Evolutionary conservation across 768 basidiomycete species (phyloP).

Genomic region (Suillus lakei): DNA sequence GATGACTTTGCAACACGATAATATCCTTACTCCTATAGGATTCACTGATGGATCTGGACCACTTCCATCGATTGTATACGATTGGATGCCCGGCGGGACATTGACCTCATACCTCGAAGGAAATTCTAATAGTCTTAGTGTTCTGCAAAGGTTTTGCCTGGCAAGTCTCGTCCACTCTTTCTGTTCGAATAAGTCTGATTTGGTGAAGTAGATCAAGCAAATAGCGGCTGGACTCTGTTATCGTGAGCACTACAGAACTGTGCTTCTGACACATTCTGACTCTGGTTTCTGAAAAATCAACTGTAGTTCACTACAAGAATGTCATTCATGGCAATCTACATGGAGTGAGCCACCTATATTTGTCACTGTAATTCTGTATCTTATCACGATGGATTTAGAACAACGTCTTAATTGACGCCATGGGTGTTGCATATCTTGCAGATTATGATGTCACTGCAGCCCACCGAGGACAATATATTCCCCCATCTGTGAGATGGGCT

Average conservation of each 20-base stretch:
- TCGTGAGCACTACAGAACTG: slow-evolving; percentile 20
- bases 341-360: slow-evolving; percentile 26
- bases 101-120: slow-evolving; percentile 21
- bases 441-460: slow-evolving; percentile 8
- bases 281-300: not conserved
- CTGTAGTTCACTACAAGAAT: slow-evolving; percentile 25
- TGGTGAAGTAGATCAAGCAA: not conserved
- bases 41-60: slow-evolving; percentile 22
- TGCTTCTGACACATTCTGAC: not conserved
- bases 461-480: not conserved
- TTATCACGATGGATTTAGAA: slow-evolving; percentile 4
- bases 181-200: not conserved
- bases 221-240: slow-evolving; percentile 26
- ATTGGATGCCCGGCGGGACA: slow-evolving; percentile 29
- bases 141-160: slow-evolving; percentile 15
- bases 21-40: slow-evolving; percentile 25
- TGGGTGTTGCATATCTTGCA: not conserved
- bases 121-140: not conserved
- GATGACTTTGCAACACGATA: slow-evolving; percentile 12
- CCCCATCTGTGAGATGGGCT: slow-evolving; percentile 11
- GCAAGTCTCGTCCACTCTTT: slow-evolving; percentile 12
- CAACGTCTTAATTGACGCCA: slow-evolving; percentile 9
- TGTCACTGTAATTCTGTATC: not conserved
- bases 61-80: slow-evolving; percentile 27
- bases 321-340: slow-evolving; percentile 43